These are phyloP conservation scores for Tremella yokohamensis DNA, from an alignment of 768 basidiomycete genomes.

Conservation along the genomic window DNA sequence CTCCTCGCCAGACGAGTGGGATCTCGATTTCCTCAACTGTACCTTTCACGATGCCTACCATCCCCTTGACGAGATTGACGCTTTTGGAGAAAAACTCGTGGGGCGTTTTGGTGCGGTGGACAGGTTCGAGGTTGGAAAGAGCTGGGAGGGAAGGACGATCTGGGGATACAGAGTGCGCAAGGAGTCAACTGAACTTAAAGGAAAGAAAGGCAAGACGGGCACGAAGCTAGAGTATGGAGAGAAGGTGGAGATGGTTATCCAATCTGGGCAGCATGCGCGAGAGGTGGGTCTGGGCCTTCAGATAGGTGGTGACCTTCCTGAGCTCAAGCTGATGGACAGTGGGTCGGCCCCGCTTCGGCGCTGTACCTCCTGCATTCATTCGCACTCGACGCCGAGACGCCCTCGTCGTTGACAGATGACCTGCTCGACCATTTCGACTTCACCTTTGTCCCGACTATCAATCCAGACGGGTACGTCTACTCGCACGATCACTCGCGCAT, in stretches of 20 bases:
- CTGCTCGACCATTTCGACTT: slow-evolving; percentile 58
- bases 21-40: slow-evolving; percentile 32
- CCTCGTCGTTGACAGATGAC: slow-evolving; percentile 52
- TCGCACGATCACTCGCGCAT: slow-evolving; percentile 68
- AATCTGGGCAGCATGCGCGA: slow-evolving; percentile 71
- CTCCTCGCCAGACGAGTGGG: slow-evolving; percentile 15
- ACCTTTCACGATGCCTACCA: slow-evolving; percentile 48
- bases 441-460: slow-evolving; percentile 48
- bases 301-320: not conserved
- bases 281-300: slow-evolving; percentile 57
- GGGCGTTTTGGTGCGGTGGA: slow-evolving; percentile 27
- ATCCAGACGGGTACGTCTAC: slow-evolving; percentile 53
- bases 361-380: slow-evolving; percentile 72
- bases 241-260: slow-evolving; percentile 62
- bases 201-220: slow-evolving; percentile 7
- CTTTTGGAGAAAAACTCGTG: slow-evolving; percentile 36
- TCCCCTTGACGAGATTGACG: slow-evolving; percentile 33
- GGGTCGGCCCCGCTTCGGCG: slow-evolving; percentile 73
- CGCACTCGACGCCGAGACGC: slow-evolving; percentile 53
- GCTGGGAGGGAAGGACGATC: slow-evolving; percentile 39
- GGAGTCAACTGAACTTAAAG: slow-evolving; percentile 8
- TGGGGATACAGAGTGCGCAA: slow-evolving; percentile 34
- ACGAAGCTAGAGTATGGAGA: slow-evolving; percentile 8
- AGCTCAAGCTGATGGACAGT: slow-evolving; percentile 53
- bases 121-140: slow-evolving; percentile 35